A percentile compares a stretch with the other conserved stretches of the same genome.
Conservation (phyloP, 768 basidiomycete genomes). For the Xanthoconium purpureum region DNA sequence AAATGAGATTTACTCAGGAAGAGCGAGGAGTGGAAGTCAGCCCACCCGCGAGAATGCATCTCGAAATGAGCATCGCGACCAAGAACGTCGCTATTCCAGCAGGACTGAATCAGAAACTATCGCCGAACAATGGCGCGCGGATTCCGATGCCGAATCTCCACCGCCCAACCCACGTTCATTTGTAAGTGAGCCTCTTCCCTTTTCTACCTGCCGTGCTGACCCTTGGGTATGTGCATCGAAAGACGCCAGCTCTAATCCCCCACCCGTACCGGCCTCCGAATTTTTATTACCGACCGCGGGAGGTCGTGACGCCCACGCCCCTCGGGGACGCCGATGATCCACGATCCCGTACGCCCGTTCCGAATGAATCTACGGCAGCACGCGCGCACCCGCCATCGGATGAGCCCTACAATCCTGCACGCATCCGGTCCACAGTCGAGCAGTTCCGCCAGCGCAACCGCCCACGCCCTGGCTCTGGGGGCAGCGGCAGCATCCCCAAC, state of each 20-base stretch:
- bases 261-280: constrained; percentile 10
- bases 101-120: constrained; percentile 28
- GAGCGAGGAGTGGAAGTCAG: constrained; percentile 26
- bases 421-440: constrained; percentile 19
- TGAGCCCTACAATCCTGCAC: constrained; percentile 10
- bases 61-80: constrained; percentile 16
- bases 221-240: neutral
- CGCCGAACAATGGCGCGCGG: constrained; percentile 31
- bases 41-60: constrained; percentile 16
- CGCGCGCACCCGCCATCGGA: constrained; percentile 1
- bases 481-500: constrained; percentile 35
- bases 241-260: constrained; percentile 18
- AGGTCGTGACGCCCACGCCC: constrained; percentile 28
- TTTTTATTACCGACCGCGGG: constrained; percentile 31
- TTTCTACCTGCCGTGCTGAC: constrained; percentile 3
- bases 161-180: constrained; percentile 18
- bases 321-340: constrained; percentile 19
- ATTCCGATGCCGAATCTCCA: constrained; percentile 21
- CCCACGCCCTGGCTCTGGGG: constrained; percentile 32
- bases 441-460: constrained; percentile 28
- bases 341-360: constrained; percentile 16
- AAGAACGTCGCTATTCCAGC: constrained; percentile 12
- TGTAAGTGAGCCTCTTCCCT: constrained; percentile 12
- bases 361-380: constrained; percentile 3
- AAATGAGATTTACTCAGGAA: constrained; percentile 21